Evolutionary conservation across 1,284 basidiomycete genomes (phyloP).

Genomic region (Microbotryomycetes sp.): DNA sequence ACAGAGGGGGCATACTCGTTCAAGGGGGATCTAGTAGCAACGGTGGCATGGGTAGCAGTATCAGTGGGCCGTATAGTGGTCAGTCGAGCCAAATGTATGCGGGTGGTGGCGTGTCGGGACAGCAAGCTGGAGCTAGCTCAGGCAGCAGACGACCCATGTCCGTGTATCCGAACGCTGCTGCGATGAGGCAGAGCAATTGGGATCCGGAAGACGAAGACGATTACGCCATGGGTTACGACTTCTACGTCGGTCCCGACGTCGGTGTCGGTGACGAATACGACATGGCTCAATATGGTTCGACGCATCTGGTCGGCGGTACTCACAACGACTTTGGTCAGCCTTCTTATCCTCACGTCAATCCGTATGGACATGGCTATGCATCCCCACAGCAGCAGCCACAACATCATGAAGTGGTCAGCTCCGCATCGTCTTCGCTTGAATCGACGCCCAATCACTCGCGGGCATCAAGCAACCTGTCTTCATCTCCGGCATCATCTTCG

Average conservation of each 20-base stretch:
- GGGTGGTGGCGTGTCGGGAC: neutral
- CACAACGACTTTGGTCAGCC: constrained; percentile 32
- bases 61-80: neutral
- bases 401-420: neutral
- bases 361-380: too few relatives aligned
- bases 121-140: constrained; percentile 5
- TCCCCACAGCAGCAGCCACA: constrained; percentile 1
- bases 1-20: too few relatives aligned
- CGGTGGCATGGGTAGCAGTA: constrained; percentile 1
- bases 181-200: constrained; percentile 43
- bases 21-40: neutral
- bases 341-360: constrained; percentile 13
- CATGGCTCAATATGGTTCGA: constrained; percentile 30
- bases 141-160: constrained; percentile 8
- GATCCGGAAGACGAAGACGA: constrained; percentile 53
- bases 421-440: constrained; percentile 1
- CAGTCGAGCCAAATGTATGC: constrained; percentile 2
- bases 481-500: neutral
- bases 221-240: constrained; percentile 43
- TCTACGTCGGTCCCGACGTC: constrained; percentile 54
- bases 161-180: constrained; percentile 36
- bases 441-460: constrained; percentile 22
- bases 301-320: constrained; percentile 27
- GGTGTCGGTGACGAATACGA: constrained; percentile 41
- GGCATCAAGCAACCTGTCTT: constrained; percentile 6